A percentile compares a stretch with the other conserved stretches of the same genome.
phyloP scores from a whole-genome alignment of 2,329 filamentous ascomycete species.

The Calonectria honghensis region DNA sequence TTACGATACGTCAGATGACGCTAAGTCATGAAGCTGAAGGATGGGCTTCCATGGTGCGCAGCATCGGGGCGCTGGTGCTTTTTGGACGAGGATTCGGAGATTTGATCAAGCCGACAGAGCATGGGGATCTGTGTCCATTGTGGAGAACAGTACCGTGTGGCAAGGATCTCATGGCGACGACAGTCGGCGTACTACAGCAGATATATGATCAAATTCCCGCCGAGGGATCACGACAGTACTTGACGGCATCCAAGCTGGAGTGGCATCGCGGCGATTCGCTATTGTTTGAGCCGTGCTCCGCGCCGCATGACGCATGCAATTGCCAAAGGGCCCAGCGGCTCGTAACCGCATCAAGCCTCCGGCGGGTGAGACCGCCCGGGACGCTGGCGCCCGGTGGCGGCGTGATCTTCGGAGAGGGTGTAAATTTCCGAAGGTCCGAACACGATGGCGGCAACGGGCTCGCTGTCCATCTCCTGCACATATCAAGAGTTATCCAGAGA shows the following conservation, averaged over 20 bases:
- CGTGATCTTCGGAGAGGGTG: constrained; percentile 11
- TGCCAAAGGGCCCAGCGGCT: constrained; percentile 4
- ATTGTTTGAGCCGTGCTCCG: constrained; percentile 1
- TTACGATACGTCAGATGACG: constrained; percentile 1
- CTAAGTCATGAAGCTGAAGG: constrained; percentile 7
- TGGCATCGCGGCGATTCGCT: background rate
- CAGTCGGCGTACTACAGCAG: background rate
- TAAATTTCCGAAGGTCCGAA: background rate
- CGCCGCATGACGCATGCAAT: background rate
- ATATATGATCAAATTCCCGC: background rate
- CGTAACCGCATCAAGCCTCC: constrained; percentile 3
- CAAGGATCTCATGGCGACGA: constrained; percentile 6
- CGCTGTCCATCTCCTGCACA: background rate
- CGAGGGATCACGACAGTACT: background rate
- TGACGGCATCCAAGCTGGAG: background rate
- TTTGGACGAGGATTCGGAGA: constrained; percentile 8
- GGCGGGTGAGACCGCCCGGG: background rate
- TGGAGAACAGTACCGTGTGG: background rate
- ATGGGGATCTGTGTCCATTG: background rate
- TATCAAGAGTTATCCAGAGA: background rate
- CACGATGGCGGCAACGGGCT: background rate
- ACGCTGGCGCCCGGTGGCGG: background rate
- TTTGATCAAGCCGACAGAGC: background rate
- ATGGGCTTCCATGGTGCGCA: constrained; percentile 3
- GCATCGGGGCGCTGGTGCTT: constrained; percentile 12